Percentiles rank a stretch among this genome's conserved stretches.
Evolutionary conservation across 139 green algal genomes (phyloP).

Genomic region (Haematococcus lacustris): DNA sequence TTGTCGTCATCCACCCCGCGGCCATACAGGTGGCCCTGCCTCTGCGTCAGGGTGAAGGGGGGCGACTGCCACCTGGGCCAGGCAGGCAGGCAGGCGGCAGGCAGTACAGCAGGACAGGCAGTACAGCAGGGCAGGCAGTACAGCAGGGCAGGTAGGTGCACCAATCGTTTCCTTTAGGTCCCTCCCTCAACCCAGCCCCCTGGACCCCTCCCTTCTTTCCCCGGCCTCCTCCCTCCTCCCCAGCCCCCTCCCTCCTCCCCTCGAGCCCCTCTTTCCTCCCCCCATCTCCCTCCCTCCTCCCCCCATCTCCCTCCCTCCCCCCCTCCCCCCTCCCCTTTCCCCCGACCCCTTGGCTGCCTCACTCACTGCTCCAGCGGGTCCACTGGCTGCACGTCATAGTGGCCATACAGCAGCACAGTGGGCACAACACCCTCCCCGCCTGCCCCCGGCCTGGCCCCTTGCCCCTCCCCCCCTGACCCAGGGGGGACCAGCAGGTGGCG

Average conservation of each 20-base stretch:
- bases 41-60: slow-evolving; percentile 41
- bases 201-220: not conserved
- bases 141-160: not conserved
- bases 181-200: not conserved
- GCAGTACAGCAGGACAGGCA: not conserved
- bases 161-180: not conserved
- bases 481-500: too few relatives aligned
- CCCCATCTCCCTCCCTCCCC: not conserved
- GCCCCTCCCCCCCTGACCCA: too few relatives aligned
- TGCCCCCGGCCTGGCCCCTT: too few relatives aligned
- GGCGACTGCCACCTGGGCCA: slow-evolving; percentile 4
- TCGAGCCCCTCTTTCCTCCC: not conserved
- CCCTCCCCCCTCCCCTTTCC: not conserved
- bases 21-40: slow-evolving; percentile 39
- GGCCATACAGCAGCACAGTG: slow-evolving; percentile 70
- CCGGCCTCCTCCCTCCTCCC: not conserved
- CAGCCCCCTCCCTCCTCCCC: not conserved
- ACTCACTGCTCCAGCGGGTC: slow-evolving; percentile 48
- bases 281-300: too few relatives aligned
- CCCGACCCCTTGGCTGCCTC: not conserved
- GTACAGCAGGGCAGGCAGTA: too few relatives aligned
- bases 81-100: too few relatives aligned
- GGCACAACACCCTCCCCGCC: slow-evolving; percentile 18
- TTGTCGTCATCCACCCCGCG: slow-evolving; percentile 59
- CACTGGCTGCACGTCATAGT: slow-evolving; percentile 68